Percentiles rank a stretch among this genome's conserved stretches.
These are phyloP conservation scores for Wickerhamiella pararugosa DNA, from an alignment of 1,139 yeast species.

Conservation along the genomic window DNA sequence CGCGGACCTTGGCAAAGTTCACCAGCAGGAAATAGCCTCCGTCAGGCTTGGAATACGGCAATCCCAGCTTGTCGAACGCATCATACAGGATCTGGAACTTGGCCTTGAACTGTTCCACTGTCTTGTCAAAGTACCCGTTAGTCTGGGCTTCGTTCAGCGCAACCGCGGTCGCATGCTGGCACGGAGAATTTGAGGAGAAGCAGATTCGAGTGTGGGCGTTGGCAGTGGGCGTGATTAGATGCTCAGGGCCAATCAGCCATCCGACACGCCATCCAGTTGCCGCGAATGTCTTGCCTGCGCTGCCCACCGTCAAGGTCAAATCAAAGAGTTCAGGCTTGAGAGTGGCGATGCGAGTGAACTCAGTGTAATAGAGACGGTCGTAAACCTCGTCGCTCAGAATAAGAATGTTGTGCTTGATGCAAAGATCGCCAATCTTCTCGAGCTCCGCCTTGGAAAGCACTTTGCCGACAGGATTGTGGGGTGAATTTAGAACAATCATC, in stretches of 20 bases:
- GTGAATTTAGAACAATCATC: constrained; percentile 76
- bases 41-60: constrained; percentile 80
- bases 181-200: constrained; percentile 80
- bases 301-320: constrained; percentile 79
- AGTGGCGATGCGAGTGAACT: constrained; percentile 74
- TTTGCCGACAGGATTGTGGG: constrained; percentile 94
- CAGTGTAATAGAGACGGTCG: constrained; percentile 65
- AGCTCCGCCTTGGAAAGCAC: constrained; percentile 67
- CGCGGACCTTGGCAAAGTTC: constrained; percentile 64
- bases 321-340: constrained; percentile 62
- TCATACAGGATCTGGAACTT: constrained; percentile 59
- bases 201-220: constrained; percentile 91
- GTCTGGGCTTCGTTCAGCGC: constrained; percentile 50
- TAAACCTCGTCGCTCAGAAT: constrained; percentile 89
- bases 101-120: constrained; percentile 47
- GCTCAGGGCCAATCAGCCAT: constrained; percentile 82
- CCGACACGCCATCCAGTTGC: constrained; percentile 99
- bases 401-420: constrained; percentile 67
- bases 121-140: constrained; percentile 50
- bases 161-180: constrained; percentile 80
- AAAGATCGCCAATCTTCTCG: constrained; percentile 56
- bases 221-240: constrained; percentile 62
- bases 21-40: constrained; percentile 90
- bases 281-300: constrained; percentile 94
- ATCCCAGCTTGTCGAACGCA: constrained; percentile 70